Evolutionary conservation across 2,329 filamentous ascomycete genomes (phyloP).

Genomic region (Cylindrodendrum hubeiense): DNA sequence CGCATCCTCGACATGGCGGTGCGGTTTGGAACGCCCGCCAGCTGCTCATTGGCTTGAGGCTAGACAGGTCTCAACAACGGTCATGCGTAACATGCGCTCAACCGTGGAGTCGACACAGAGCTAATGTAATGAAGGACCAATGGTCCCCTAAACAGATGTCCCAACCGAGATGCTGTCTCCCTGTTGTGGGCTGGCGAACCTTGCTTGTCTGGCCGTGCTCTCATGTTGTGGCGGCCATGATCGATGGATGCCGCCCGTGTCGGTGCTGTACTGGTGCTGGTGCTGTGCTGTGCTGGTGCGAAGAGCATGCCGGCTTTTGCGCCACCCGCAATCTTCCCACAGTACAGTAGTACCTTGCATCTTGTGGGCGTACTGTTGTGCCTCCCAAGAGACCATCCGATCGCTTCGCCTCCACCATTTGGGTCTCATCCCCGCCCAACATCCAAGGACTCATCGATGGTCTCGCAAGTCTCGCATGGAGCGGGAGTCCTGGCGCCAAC

Average conservation of each 20-base stretch:
- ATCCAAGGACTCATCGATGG: background rate
- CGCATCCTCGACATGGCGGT: slow-evolving; percentile 25
- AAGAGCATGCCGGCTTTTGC: slow-evolving; percentile 27
- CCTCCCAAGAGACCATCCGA: slow-evolving; percentile 6
- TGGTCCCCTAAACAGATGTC: slow-evolving; percentile 51
- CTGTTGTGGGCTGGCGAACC: slow-evolving; percentile 27
- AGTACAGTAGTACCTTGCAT: slow-evolving; percentile 9
- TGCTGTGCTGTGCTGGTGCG: slow-evolving; percentile 5
- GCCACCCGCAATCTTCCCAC: slow-evolving; percentile 21
- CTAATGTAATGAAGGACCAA: slow-evolving; percentile 60
- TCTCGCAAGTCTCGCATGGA: slow-evolving; percentile 4
- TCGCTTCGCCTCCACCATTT: slow-evolving; percentile 14
- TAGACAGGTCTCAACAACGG: slow-evolving; percentile 59
- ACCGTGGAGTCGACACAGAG: slow-evolving; percentile 60
- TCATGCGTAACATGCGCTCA: slow-evolving; percentile 68
- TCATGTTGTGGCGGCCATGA: slow-evolving; percentile 30
- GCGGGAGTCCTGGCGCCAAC: slow-evolving; percentile 10
- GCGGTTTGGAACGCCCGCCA: slow-evolving; percentile 25
- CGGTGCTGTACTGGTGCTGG: no score
- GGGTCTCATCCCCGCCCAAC: slow-evolving; percentile 2
- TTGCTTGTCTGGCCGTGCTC: slow-evolving; percentile 27
- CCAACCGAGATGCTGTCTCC: slow-evolving; percentile 53
- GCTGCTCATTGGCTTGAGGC: slow-evolving; percentile 54
- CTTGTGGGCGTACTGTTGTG: slow-evolving; percentile 12
- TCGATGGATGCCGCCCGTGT: slow-evolving; percentile 27